These are phyloP conservation scores for Spathaspora boniae DNA, from an alignment of 805 yeast species.

Conservation along the genomic window DNA sequence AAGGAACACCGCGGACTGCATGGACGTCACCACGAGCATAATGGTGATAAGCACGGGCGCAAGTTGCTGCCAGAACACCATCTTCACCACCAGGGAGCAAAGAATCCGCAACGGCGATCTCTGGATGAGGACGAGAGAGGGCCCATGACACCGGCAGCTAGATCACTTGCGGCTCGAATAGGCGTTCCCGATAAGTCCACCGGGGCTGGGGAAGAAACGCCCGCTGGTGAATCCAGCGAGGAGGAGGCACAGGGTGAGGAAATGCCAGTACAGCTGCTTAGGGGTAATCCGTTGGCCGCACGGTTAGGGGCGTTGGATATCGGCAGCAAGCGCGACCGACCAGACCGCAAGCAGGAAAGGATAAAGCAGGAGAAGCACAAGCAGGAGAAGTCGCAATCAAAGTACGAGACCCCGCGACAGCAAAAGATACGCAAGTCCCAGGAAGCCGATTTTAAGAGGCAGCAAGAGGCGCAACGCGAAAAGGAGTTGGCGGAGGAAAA, in stretches of 20 bases:
- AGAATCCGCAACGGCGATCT: slow-evolving; percentile 6
- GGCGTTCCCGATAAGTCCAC: slow-evolving; percentile 11
- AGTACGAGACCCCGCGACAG: neutral
- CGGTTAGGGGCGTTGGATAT: neutral
- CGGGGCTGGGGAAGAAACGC: neutral
- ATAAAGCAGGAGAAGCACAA: slow-evolving; percentile 1
- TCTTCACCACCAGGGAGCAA: slow-evolving; percentile 3
- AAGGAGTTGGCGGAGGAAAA: slow-evolving; percentile 7
- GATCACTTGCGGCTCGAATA: slow-evolving; percentile 29
- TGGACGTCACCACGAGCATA: slow-evolving; percentile 1
- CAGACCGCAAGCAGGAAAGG: slow-evolving; percentile 1
- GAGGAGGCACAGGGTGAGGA: slow-evolving; percentile 10
- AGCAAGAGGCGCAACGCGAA: neutral
- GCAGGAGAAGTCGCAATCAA: neutral
- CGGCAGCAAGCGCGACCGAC: neutral
- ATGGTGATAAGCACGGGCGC: neutral
- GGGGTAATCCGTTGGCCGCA: neutral
- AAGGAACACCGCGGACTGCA: neutral
- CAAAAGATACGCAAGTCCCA: slow-evolving; percentile 1
- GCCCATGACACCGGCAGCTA: slow-evolving; percentile 31
- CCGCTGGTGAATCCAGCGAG: slow-evolving; percentile 2
- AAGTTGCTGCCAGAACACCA: slow-evolving; percentile 3
- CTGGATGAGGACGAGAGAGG: slow-evolving; percentile 15
- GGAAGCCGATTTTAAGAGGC: neutral
- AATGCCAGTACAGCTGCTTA: slow-evolving; percentile 6